Evolutionary conservation across 805 yeast species (phyloP).

Genomic region (Nakazawaea populi): DNA sequence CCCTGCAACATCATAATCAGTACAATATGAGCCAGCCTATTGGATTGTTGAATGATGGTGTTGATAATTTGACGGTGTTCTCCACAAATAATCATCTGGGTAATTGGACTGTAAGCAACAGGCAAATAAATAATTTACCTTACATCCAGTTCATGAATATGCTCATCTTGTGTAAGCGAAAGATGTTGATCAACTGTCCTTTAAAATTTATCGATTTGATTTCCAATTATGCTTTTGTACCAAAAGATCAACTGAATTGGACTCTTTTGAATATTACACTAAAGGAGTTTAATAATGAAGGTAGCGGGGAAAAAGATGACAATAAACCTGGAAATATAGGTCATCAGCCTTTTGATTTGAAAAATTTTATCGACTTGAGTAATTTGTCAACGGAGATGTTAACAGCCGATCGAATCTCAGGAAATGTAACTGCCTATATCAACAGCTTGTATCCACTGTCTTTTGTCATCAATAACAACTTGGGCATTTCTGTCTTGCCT

Average conservation of each 20-base stretch:
- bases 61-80: constrained; percentile 10
- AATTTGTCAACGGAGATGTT: constrained; percentile 8
- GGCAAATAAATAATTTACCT: constrained; percentile 15
- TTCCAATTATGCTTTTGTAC: constrained; percentile 39
- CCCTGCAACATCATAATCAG: constrained; percentile 7
- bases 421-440: constrained; percentile 17
- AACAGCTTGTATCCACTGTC: constrained; percentile 18
- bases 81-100: constrained; percentile 9
- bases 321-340: background rate
- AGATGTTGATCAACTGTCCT: constrained; percentile 45
- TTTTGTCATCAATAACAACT: constrained; percentile 39
- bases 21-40: constrained; percentile 13
- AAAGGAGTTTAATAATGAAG: constrained; percentile 34
- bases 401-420: constrained; percentile 16
- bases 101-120: constrained; percentile 14
- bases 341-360: constrained; percentile 6
- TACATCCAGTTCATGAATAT: constrained; percentile 23
- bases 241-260: constrained; percentile 36
- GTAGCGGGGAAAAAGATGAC: constrained; percentile 11
- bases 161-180: constrained; percentile 39
- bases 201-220: constrained; percentile 41
- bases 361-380: constrained; percentile 9
- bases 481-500: constrained; percentile 48
- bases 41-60: constrained; percentile 12
- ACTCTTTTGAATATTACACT: constrained; percentile 37